phyloP scores from a whole-genome alignment of 306 rosid species.

The Citrullus mucosospermus region DNA sequence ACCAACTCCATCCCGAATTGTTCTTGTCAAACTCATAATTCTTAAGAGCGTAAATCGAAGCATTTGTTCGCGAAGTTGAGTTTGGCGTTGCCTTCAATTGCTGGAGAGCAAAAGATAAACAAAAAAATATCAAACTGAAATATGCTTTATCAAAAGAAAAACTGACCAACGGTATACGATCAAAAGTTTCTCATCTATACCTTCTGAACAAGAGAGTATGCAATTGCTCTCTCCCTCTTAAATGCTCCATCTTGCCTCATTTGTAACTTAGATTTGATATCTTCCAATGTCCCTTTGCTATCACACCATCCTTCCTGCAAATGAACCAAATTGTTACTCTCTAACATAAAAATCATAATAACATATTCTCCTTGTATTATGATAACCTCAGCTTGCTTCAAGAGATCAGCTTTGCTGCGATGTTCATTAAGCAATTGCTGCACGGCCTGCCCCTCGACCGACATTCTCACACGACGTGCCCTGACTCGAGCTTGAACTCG shows the following conservation, averaged over 20 bases:
- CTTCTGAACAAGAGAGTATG: conserved; percentile 89
- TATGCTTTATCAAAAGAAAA: not conserved
- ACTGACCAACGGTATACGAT: not conserved
- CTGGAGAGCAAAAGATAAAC: conserved; percentile 21
- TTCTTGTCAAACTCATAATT: conserved; percentile 45
- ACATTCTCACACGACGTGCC: conserved; percentile 90
- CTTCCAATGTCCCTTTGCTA: conserved; percentile 68
- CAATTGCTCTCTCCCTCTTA: conserved; percentile 89
- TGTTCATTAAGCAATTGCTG: conserved; percentile 57
- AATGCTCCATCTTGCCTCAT: conserved; percentile 93
- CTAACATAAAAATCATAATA: not conserved
- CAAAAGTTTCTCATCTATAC: conserved; percentile 16
- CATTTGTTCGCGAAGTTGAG: conserved; percentile 21
- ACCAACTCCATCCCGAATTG: conserved; percentile 94
- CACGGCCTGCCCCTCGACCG: conserved; percentile 85
- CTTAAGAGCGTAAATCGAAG: conserved; percentile 29
- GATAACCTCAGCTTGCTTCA: conserved; percentile 80
- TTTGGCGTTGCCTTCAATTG: conserved; percentile 57
- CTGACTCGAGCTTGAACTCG: conserved; percentile 93
- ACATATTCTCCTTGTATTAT: not conserved
- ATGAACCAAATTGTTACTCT: not conserved
- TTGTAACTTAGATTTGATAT: conserved; percentile 64
- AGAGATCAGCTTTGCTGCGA: conserved; percentile 55
- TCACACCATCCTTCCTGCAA: conserved; percentile 95
- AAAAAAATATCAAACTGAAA: not conserved